Evolutionary conservation across 1,284 basidiomycete genomes (phyloP).

Genomic region (Ceratobasidium sp.): DNA sequence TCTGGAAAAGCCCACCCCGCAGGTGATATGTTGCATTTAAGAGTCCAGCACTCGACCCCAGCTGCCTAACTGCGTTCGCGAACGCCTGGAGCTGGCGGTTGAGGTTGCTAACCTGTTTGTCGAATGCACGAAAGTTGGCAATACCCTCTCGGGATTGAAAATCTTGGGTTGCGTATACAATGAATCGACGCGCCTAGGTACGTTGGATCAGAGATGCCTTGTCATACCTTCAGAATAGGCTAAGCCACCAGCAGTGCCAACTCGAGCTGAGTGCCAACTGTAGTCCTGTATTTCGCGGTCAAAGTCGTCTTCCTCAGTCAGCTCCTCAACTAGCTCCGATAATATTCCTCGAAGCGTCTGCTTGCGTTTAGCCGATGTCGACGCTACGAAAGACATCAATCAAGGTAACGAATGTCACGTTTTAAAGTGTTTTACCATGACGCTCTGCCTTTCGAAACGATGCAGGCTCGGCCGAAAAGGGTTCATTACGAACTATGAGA

Average conservation of each 20-base stretch:
- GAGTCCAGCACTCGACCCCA: slow-evolving; percentile 39
- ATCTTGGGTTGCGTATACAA: slow-evolving; percentile 17
- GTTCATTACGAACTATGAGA: slow-evolving; percentile 18
- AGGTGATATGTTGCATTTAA: slow-evolving; percentile 39
- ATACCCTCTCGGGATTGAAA: slow-evolving; percentile 21
- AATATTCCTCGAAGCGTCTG: slow-evolving; percentile 26
- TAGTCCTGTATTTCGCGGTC: slow-evolving; percentile 19
- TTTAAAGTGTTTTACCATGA: slow-evolving; percentile 13
- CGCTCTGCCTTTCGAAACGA: slow-evolving; percentile 14
- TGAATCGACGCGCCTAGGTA: no score
- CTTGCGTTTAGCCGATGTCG: slow-evolving; percentile 22
- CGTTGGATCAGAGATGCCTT: background rate
- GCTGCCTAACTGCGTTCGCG: slow-evolving; percentile 39
- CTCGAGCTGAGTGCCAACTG: background rate
- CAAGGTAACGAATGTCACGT: background rate
- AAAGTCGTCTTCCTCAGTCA: slow-evolving; percentile 7
- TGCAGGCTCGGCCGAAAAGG: slow-evolving; percentile 22
- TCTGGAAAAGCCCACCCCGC: slow-evolving; percentile 37
- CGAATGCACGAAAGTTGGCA: slow-evolving; percentile 10
- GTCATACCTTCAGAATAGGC: slow-evolving; percentile 6
- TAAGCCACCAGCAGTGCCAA: background rate
- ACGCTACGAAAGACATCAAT: background rate
- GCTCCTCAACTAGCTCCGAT: slow-evolving; percentile 13
- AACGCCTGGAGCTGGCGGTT: slow-evolving; percentile 40
- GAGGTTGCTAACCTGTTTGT: background rate